A percentile compares a stretch with the other conserved stretches of the same genome.
phyloP scores from a whole-genome alignment of 345 rosid genomes.

The Dimocarpus longan region DNA sequence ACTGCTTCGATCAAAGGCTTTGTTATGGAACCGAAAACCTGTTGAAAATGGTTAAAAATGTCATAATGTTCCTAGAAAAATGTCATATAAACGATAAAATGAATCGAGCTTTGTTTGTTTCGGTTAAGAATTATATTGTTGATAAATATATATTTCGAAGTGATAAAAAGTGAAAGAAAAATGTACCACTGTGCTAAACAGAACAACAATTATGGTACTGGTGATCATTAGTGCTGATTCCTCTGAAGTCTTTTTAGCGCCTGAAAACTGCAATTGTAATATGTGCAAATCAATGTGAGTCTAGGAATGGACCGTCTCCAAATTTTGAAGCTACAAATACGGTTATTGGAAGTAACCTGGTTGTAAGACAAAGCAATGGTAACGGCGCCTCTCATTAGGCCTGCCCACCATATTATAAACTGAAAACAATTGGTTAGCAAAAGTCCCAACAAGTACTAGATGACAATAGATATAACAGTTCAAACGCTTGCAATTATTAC shows the following conservation, averaged over 20 bases:
- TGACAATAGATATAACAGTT: not conserved
- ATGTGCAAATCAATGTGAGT: slow-evolving; percentile 6
- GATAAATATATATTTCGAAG: not conserved
- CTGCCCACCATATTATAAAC: slow-evolving; percentile 87
- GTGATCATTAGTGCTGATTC: slow-evolving; percentile 56
- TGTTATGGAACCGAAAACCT: slow-evolving; percentile 69
- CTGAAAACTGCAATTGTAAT: slow-evolving; percentile 49
- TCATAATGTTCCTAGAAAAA: not conserved
- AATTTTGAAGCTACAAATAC: not conserved
- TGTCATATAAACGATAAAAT: not conserved
- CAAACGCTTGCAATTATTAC: slow-evolving; percentile 24
- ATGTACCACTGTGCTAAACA: slow-evolving; percentile 69
- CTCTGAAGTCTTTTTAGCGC: not conserved
- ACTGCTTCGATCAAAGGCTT: slow-evolving; percentile 61
- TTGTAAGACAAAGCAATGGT: slow-evolving; percentile 67
- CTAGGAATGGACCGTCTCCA: not conserved
- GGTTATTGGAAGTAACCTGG: slow-evolving; percentile 31
- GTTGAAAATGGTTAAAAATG: slow-evolving; percentile 6
- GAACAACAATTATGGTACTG: slow-evolving; percentile 60
- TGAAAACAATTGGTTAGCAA: slow-evolving; percentile 33
- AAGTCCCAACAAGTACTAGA: not conserved
- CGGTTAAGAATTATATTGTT: too few species aligned
- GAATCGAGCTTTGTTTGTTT: not conserved
- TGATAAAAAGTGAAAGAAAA: not conserved
- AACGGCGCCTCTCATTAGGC: slow-evolving; percentile 79